Percentiles rank a stretch among this genome's conserved stretches.
phyloP scores from a whole-genome alignment of 208 protist genomes.

The Naegleria gruberi region DNA sequence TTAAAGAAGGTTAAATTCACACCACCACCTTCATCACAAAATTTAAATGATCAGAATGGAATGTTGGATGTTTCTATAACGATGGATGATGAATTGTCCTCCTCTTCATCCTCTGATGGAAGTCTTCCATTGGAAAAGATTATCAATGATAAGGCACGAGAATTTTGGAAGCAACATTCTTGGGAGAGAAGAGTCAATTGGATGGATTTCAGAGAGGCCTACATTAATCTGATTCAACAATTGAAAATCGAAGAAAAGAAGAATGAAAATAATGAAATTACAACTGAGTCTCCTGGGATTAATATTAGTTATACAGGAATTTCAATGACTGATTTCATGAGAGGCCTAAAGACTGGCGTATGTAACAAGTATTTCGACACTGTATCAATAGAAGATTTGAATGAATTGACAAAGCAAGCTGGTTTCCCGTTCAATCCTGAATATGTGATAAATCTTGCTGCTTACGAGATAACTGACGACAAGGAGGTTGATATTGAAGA shows the following conservation, averaged over 20 bases:
- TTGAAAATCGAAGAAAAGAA: neutral
- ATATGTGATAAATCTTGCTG: neutral
- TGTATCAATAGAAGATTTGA: neutral
- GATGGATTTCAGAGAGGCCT: slow-evolving; percentile 4
- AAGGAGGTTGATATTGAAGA: neutral
- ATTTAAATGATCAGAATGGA: neutral
- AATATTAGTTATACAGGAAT: neutral
- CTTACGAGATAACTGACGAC: neutral
- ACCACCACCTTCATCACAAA: neutral
- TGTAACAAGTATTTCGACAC: neutral
- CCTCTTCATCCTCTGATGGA: neutral
- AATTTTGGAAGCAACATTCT: neutral
- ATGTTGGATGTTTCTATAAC: no score
- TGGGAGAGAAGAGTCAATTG: neutral
- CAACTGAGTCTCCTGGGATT: neutral
- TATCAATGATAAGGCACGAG: neutral
- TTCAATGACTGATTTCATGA: neutral
- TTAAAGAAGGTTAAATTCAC: neutral
- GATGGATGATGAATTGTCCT: neutral
- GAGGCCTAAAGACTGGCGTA: neutral
- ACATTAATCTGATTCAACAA: neutral
- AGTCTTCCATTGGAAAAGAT: neutral
- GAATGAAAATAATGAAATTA: neutral
- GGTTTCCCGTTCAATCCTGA: slow-evolving; percentile 15
- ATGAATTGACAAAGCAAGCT: neutral